Percentiles rank a stretch among this genome's conserved stretches.
phyloP scores from a whole-genome alignment of 2,329 filamentous ascomycete genomes.

The Fusarium camptoceras region DNA sequence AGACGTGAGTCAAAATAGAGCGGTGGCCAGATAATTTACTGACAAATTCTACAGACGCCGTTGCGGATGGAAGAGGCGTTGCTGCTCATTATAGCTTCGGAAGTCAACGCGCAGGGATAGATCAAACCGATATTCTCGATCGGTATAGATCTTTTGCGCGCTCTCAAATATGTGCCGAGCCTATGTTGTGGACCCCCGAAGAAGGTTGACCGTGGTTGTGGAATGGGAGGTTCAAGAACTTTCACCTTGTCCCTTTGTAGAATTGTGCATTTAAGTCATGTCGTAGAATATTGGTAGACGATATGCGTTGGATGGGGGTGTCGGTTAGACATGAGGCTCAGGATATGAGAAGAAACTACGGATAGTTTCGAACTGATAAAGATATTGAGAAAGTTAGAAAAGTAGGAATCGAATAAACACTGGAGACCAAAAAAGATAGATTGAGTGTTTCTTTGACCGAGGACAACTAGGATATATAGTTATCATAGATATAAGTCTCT shows the following conservation, averaged over 20 bases:
- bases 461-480: background rate
- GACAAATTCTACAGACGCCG: conserved; percentile 49
- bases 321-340: background rate
- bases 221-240: background rate
- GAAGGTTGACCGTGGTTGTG: conserved; percentile 15
- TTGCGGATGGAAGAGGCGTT: conserved; percentile 66
- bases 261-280: background rate
- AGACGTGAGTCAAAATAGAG: conserved; percentile 44
- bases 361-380: background rate
- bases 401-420: accelerated
- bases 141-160: conserved; percentile 65
- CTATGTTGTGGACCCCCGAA: conserved; percentile 48
- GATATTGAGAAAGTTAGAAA: background rate
- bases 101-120: conserved; percentile 54
- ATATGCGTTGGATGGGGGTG: too few relatives aligned
- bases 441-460: background rate
- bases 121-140: conserved; percentile 65
- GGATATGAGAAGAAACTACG: background rate
- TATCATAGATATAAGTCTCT: too few relatives aligned
- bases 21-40: background rate
- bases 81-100: conserved; percentile 65
- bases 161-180: conserved; percentile 60
- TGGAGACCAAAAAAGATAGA: background rate
- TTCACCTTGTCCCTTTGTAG: background rate
- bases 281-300: background rate